Conservation (phyloP, 2,329 filamentous ascomycete genomes). For the Colletotrichum tropicale region DNA sequence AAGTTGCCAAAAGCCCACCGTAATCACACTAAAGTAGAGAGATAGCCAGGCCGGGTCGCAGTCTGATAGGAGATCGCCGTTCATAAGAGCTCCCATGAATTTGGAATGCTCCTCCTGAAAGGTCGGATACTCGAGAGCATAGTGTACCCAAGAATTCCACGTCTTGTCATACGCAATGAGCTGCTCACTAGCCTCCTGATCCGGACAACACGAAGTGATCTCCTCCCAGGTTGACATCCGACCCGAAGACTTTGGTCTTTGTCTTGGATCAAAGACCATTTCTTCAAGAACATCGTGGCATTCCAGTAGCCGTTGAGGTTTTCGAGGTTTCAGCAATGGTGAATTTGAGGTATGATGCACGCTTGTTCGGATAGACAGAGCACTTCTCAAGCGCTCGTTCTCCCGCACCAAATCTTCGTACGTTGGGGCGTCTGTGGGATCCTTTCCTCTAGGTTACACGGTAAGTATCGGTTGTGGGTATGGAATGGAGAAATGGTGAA, state of each 20-base stretch:
- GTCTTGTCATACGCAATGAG: constrained; percentile 11
- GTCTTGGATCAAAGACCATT: background rate
- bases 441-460: background rate
- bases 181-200: constrained; percentile 28
- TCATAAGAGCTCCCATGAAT: background rate
- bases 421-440: background rate
- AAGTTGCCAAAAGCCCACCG: background rate
- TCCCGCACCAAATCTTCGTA: background rate
- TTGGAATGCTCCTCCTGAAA: constrained; percentile 12
- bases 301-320: background rate
- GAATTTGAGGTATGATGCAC: background rate
- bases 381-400: background rate
- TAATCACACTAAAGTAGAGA: constrained; percentile 22
- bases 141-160: constrained; percentile 25
- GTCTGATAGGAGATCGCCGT: background rate
- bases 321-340: background rate
- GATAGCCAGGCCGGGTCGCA: constrained; percentile 17
- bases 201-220: background rate
- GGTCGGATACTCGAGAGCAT: constrained; percentile 21
- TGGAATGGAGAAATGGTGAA: background rate
- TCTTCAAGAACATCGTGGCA: background rate
- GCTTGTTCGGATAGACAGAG: background rate
- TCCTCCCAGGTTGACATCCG: background rate
- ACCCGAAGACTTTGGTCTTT: background rate
- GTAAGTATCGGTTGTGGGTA: background rate